These are phyloP conservation scores for Colletotrichum kahawae DNA, from an alignment of 2,329 filamentous ascomycete genomes.

Conservation along the genomic window DNA sequence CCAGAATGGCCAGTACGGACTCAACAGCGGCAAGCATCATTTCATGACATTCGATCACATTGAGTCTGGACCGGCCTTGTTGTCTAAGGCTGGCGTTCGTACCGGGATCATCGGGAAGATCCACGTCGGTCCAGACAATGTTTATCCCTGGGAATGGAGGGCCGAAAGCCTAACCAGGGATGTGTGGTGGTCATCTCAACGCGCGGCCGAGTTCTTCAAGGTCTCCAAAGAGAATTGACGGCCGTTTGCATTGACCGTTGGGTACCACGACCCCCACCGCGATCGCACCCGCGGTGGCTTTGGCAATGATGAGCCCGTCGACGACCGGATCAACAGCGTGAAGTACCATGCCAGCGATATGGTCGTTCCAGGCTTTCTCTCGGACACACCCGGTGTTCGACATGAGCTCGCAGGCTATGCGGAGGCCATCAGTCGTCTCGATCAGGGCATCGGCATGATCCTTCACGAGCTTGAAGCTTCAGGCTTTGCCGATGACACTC, in stretches of 20 bases:
- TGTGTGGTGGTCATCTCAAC: background rate
- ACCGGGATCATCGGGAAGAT: background rate
- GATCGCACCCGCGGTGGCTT: background rate
- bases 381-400: slow-evolving; percentile 41
- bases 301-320: background rate
- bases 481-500: slow-evolving; percentile 39
- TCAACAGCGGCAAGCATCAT: slow-evolving; percentile 39
- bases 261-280: background rate
- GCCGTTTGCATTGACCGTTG: background rate
- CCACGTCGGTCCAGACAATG: background rate
- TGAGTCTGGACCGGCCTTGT: slow-evolving; percentile 25
- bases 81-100: background rate
- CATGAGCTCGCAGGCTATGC: slow-evolving; percentile 47
- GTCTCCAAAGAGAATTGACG: background rate
- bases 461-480: background rate
- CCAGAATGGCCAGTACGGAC: slow-evolving; percentile 52
- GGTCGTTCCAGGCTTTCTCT: slow-evolving; percentile 31
- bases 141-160: background rate
- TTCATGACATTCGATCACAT: slow-evolving; percentile 48
- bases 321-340: background rate
- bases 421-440: background rate
- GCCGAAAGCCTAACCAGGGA: background rate
- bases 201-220: background rate
- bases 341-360: background rate
- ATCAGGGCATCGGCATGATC: background rate